Base-by-base conservation (phyloP, 164 flowering plant species). In the Protea cynaroides region DNA sequence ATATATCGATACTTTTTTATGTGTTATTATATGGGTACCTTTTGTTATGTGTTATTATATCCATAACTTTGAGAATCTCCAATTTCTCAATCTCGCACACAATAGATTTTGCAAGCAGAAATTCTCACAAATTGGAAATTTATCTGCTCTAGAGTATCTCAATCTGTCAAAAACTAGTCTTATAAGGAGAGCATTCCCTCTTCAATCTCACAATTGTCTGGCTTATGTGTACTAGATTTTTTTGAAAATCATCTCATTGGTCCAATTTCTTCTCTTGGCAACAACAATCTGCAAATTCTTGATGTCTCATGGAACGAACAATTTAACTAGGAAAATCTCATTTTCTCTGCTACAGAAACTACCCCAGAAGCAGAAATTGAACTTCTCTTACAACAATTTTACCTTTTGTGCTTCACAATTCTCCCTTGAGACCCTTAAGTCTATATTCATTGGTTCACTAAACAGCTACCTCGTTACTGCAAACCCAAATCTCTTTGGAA, bases 381-480 rank as follows among this genome's bases (percentile, higher is more conserved):
- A 86, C 70, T 88, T 88, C 73, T 86, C 95, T 49, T 82, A 73
- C 76, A 88, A 88, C 77, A 86, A 88, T 71, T 70, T 86, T 19
- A 84, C 81, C 69, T 61, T 88, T n/a, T 88, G 94, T 72, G 75
- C 77, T 56, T 64, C 84, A 8, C 65, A 70, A n/a, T 40, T 86
- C 23, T 58, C 82, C 9, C 68, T 55, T 0, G 67, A 75, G 50
- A 78, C 76, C 61, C 68, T 83, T 25, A 43, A 68, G 49, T 60
- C 80, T 23, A 77, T 84, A 15, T 86, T 88, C 69, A 65, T 73
- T 64, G 95, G 95, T 22, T 81, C 84, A 12, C 2, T 49, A 23
- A 78, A 79, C 66, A 81, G 77, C 66, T 88, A 90, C 72, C 95
- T 90, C 0, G 79, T 86, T 62, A 89, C 95, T 61, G 90, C 85